Evolutionary conservation across 2,329 filamentous ascomycete genomes (phyloP), one percentile per base, ranked within the genome.

Genomic region (Xylaria digitata): DNA sequence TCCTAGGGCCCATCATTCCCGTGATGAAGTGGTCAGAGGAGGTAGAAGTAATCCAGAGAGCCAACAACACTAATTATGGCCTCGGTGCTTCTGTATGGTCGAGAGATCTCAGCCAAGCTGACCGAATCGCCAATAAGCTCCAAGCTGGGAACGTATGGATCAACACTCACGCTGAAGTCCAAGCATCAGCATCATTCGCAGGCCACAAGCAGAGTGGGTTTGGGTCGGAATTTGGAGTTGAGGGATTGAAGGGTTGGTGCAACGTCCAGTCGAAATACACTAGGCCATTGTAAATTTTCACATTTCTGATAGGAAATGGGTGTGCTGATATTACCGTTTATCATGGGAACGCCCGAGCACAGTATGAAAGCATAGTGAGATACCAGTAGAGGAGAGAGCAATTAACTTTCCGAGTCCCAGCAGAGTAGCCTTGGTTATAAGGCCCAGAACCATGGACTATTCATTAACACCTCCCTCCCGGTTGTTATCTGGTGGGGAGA

Each of bases 11-110:
- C 8, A 80, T 84, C 62, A 69, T 84, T 0, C 81, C 82, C 0
- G 75, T 80, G 1, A 76, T 82, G 67, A 81, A 79, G 19, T 84
- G 80, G 78, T 73, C 74, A 3, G 77, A 80, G 30, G 80, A 83
- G 61, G 78, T 79, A 34, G 82, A 84, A 43, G 81, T 83, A 50
- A 80, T 84, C 69, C 68, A 67, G 34, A 75, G 81, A 30, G 82
- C 81, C 43, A 87, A 87, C 75, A 74, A 83, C 75, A 83, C 80
- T 30, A 80, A 83, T 46, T 80, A 79, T 8, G 85, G 85, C 52
- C 81, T 88, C 1, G 85, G 82, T 52, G 84, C 84, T 40, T 85
- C 82, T 34, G 83, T 87, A n/a, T 87, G 83, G 82, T 76, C 77
- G 21, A 81, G 80, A 63, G 82, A 86, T 75, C 73, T 84, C 9